These are phyloP conservation scores for Sporothrix protearum DNA, from an alignment of 2,329 filamentous ascomycete species.

Conservation along the genomic window DNA sequence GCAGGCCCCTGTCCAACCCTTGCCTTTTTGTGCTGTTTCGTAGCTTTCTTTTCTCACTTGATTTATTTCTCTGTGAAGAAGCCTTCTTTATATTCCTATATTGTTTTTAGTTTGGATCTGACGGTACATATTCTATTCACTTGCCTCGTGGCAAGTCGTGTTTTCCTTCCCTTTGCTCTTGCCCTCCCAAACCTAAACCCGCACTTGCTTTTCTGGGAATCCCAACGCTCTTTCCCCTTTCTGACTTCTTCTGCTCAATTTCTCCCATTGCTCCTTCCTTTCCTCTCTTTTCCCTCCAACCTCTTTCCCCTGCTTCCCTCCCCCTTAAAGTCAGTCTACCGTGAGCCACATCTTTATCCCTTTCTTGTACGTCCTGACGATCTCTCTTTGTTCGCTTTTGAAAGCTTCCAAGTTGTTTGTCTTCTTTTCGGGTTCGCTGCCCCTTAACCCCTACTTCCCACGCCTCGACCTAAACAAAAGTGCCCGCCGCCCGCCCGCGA, in stretches of 20 bases:
- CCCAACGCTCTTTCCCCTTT: not conserved
- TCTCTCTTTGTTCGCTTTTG: not conserved
- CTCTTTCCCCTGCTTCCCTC: not conserved
- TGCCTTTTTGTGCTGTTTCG: not conserved
- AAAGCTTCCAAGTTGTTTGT: not conserved
- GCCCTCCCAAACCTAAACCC: not conserved
- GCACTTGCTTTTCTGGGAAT: not conserved
- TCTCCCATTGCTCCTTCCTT: not conserved
- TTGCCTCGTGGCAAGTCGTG: not conserved
- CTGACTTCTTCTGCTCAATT: not conserved
- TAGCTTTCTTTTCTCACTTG: not conserved
- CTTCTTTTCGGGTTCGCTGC: constrained; percentile 1
- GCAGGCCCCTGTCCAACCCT: constrained; percentile 13
- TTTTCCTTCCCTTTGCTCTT: not conserved
- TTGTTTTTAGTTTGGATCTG: not conserved
- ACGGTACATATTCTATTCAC: not conserved
- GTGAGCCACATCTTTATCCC: not conserved
- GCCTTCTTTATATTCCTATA: not conserved
- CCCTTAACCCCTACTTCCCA: constrained; percentile 8
- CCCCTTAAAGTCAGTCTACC: not conserved
- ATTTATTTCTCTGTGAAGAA: no score
- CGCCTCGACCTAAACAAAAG: constrained; percentile 2
- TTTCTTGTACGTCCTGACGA: not conserved
- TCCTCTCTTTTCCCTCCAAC: not conserved
- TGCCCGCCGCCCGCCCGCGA: constrained; percentile 6